Evolutionary conservation across 345 rosid species (phyloP).

Genomic region (Durio zibethinus): DNA sequence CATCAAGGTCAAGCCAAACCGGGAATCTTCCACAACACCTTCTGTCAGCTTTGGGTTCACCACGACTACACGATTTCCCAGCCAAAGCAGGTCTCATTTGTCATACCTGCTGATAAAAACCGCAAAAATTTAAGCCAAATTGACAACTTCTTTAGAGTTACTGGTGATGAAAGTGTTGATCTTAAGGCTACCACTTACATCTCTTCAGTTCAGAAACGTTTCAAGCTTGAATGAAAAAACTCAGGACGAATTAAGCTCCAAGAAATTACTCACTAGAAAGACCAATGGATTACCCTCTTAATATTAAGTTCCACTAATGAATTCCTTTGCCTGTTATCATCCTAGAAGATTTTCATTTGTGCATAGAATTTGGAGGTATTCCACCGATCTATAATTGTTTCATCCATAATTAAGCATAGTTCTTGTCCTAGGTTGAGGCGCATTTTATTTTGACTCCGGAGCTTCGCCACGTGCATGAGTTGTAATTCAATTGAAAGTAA

Average conservation of each 20-base stretch:
- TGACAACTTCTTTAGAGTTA: constrained; percentile 27
- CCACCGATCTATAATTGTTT: background rate
- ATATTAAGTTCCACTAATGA: background rate
- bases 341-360: background rate
- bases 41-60: constrained; percentile 23
- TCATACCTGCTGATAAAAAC: constrained; percentile 22
- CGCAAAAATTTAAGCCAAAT: constrained; percentile 26
- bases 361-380: background rate
- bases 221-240: constrained; percentile 45
- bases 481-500: background rate
- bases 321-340: background rate
- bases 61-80: constrained; percentile 33
- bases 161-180: constrained; percentile 44
- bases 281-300: background rate
- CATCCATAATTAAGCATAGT: background rate
- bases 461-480: background rate
- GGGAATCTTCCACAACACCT: constrained; percentile 17
- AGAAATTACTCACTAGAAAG: background rate
- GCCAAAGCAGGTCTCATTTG: constrained; percentile 37
- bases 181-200: constrained; percentile 46
- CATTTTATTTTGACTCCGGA: background rate
- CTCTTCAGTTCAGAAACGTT: constrained; percentile 52
- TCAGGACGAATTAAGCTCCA: constrained; percentile 24
- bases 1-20: constrained; percentile 29
- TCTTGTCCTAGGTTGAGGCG: background rate